Percentiles rank a stretch among this genome's conserved stretches.
Evolutionary conservation across 1,139 yeast species (phyloP).

Genomic region (Arxiozyma telluris): DNA sequence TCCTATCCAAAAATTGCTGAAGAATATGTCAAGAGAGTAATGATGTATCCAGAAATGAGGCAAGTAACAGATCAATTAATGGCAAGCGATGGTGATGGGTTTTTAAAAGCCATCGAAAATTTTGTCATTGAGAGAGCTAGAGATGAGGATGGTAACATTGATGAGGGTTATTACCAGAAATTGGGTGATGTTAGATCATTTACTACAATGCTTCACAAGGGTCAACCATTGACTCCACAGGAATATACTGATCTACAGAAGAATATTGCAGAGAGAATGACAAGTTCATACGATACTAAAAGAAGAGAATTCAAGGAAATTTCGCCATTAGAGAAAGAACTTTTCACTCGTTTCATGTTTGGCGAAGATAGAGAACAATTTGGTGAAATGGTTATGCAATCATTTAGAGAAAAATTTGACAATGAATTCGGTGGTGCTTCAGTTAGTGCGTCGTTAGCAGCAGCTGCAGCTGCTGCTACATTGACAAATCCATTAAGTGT

Average conservation of each 20-base stretch:
- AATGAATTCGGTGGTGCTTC: constrained; percentile 18
- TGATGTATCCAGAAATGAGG: constrained; percentile 29
- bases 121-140: constrained; percentile 18
- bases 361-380: constrained; percentile 25
- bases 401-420: constrained; percentile 21
- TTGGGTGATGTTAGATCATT: constrained; percentile 20
- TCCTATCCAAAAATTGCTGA: constrained; percentile 30
- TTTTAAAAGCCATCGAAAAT: constrained; percentile 26
- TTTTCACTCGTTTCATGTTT: constrained; percentile 26
- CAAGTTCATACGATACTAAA: constrained; percentile 22
- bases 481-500: constrained; percentile 10
- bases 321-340: constrained; percentile 23
- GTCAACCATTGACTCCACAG: constrained; percentile 24
- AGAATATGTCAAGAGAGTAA: constrained; percentile 27
- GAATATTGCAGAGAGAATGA: constrained; percentile 28
- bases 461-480: constrained; percentile 22
- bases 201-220: constrained; percentile 26
- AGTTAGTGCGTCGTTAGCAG: constrained; percentile 19
- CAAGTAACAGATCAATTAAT: constrained; percentile 28
- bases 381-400: constrained; percentile 21
- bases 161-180: constrained; percentile 8
- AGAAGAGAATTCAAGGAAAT: constrained; percentile 20
- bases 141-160: constrained; percentile 4
- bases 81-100: constrained; percentile 24
- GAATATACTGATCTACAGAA: constrained; percentile 26